Conservation (phyloP, 208 protist species). For the Leptomonas seymouri region DNA sequence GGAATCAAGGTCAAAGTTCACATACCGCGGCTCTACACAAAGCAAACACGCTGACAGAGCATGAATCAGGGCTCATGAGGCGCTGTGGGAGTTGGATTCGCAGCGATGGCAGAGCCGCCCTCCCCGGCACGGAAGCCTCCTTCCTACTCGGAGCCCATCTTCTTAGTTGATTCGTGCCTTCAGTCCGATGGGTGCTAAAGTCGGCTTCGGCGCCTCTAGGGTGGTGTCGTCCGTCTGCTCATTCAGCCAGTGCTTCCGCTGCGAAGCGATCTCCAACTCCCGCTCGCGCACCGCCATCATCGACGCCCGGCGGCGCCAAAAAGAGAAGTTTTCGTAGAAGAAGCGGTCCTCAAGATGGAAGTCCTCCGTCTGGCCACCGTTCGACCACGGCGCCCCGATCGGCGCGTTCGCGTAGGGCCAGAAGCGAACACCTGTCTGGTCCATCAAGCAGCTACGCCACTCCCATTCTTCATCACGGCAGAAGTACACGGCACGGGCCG, state of each 20-base stretch:
- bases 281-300: slow-evolving; percentile 82
- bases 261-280: slow-evolving; percentile 75
- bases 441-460: slow-evolving; percentile 93
- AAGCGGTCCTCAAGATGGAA: slow-evolving; percentile 92
- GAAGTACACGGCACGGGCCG: slow-evolving; percentile 87
- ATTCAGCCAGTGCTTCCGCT: slow-evolving; percentile 79
- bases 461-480: slow-evolving; percentile 93
- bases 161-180: slow-evolving; percentile 30
- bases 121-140: too few species aligned
- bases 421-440: slow-evolving; percentile 89
- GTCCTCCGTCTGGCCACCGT: slow-evolving; percentile 91
- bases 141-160: background rate
- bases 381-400: slow-evolving; percentile 82
- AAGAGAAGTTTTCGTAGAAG: slow-evolving; percentile 90
- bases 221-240: slow-evolving; percentile 45
- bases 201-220: slow-evolving; percentile 66
- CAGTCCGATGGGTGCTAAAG: slow-evolving; percentile 77
- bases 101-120: too few species aligned
- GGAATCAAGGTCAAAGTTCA: slow-evolving; percentile 1
- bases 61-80: background rate
- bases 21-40: background rate
- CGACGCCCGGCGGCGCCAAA: slow-evolving; percentile 78
- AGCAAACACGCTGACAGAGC: slow-evolving; percentile 1
- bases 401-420: slow-evolving; percentile 92
- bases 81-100: too few species aligned